Conservation (phyloP, 768 basidiomycete species). For the Rhodotorula diobovata region DNA sequence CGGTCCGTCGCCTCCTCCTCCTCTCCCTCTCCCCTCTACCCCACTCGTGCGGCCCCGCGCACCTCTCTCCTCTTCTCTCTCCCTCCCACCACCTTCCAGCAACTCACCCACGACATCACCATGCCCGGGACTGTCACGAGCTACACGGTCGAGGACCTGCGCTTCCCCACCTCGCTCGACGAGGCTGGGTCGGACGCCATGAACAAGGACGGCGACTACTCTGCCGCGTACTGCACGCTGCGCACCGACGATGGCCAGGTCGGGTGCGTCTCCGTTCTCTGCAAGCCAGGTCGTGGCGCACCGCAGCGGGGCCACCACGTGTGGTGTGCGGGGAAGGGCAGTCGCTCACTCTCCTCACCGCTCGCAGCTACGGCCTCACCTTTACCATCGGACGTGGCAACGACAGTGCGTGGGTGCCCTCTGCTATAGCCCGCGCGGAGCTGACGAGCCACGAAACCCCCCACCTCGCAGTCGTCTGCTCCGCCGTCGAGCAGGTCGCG, state of each 20-base stretch:
- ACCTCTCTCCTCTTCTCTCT: neutral
- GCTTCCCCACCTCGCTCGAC: slow-evolving; percentile 34
- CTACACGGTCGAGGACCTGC: slow-evolving; percentile 37
- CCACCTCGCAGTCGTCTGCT: slow-evolving; percentile 18
- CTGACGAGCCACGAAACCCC: neutral
- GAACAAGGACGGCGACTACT: slow-evolving; percentile 96
- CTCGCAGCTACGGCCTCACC: slow-evolving; percentile 62
- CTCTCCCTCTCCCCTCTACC: too few relatives aligned
- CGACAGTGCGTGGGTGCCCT: slow-evolving; percentile 56
- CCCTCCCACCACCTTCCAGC: neutral
- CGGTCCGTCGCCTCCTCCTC: too few relatives aligned
- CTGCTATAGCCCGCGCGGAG: too few relatives aligned
- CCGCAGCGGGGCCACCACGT: too few relatives aligned
- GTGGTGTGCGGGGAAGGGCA: neutral
- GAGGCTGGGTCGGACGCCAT: slow-evolving; percentile 38
- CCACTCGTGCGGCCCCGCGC: neutral
- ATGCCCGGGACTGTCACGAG: neutral
- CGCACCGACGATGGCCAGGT: slow-evolving; percentile 62
- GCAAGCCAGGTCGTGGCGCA: neutral
- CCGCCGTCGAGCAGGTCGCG: slow-evolving; percentile 59
- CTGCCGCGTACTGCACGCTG: slow-evolving; percentile 81
- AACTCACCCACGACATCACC: neutral
- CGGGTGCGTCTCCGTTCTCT: slow-evolving; percentile 60
- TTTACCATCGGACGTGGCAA: slow-evolving; percentile 93
- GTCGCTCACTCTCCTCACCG: slow-evolving; percentile 40